Evolutionary conservation across 768 basidiomycete species (phyloP).

Genomic region (Phylloporus sp.): DNA sequence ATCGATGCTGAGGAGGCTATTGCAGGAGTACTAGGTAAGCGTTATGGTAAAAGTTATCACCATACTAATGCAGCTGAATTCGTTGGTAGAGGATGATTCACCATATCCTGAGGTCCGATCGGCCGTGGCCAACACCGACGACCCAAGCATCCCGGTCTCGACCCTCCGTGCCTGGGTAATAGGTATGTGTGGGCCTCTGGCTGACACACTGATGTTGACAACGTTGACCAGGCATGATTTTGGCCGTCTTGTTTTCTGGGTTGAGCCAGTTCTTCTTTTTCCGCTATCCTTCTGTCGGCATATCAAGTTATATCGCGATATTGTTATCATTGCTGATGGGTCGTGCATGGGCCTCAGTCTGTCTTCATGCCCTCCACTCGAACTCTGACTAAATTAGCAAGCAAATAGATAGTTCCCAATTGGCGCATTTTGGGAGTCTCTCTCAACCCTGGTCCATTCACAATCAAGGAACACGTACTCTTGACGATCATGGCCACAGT

Average conservation of each 20-base stretch:
- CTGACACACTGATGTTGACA: too few relatives aligned
- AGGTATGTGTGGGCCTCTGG: too few relatives aligned
- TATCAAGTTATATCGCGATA: slow-evolving; percentile 65
- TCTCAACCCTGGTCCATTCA: slow-evolving; percentile 71
- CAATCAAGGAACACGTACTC: slow-evolving; percentile 67
- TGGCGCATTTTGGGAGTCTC: slow-evolving; percentile 51
- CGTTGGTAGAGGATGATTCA: too few relatives aligned
- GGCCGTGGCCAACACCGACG: slow-evolving; percentile 67
- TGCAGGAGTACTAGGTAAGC: slow-evolving; percentile 28
- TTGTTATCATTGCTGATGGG: slow-evolving; percentile 69
- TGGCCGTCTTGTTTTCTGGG: slow-evolving; percentile 59
- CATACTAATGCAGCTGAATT: too few relatives aligned
- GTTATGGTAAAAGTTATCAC: too few relatives aligned
- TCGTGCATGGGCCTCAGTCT: slow-evolving; percentile 44
- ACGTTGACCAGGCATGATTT: slow-evolving; percentile 57
- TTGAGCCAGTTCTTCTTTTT: slow-evolving; percentile 77
- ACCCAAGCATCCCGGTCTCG: slow-evolving; percentile 53
- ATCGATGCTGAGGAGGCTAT: slow-evolving; percentile 28
- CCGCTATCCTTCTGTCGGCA: slow-evolving; percentile 61
- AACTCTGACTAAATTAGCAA: not conserved
- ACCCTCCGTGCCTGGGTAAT: slow-evolving; percentile 70
- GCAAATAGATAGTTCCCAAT: slow-evolving; percentile 42
- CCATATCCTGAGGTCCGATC: slow-evolving; percentile 72
- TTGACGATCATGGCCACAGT: slow-evolving; percentile 64
- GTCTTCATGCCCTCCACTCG: not conserved